Base-by-base conservation (phyloP, 164 flowering plant species). In the Berberis vulgaris region DNA sequence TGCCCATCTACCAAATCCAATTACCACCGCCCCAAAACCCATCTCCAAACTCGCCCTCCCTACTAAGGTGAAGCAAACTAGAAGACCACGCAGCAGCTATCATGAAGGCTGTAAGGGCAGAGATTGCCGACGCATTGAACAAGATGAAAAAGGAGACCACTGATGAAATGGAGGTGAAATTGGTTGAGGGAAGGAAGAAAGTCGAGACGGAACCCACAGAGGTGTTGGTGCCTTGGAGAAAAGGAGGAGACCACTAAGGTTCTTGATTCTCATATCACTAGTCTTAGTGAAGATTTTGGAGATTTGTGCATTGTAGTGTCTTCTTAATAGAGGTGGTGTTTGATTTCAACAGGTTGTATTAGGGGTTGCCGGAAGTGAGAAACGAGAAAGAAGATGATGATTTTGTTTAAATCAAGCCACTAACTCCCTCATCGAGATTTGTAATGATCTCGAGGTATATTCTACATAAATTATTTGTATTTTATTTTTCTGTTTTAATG, bases 121-220 rank as follows among this genome's bases (percentile, higher is more conserved):
- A 94, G 85, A 88, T 94, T 5, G 59, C 97, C 58, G 91, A 95
- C n/a, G 97, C 98, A 43, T 72, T 90, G 72, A 90, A 80, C 62
- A 76, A 87, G 85, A 88, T 88, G 96, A 86, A 86, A 91, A 90
- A 84, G 82, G 97, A 94, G 80, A 87, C 96, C 9, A 73, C 82
- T 72, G 60, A 10, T 50, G 98, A 94, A 72, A 77, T 88, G 59
- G 98, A 90, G 73, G 50, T 53, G 77, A 80, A 80, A 73, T 73
- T 94, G 57, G 84, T 78, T 6, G 95, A 84, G 65, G 97, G 91
- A 44, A 77, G 83, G 81, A 78, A 74, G 83, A 90, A 81, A 73
- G 83, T 94, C 61, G 98, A 94, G 75, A 85, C 77, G 3, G 98
- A 94, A 76, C 67, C 90, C 71, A 78, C 79, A 67, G 98, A 87